phyloP scores from a whole-genome alignment of 129 eudicot genomes.

The Tagetes erecta region DNA sequence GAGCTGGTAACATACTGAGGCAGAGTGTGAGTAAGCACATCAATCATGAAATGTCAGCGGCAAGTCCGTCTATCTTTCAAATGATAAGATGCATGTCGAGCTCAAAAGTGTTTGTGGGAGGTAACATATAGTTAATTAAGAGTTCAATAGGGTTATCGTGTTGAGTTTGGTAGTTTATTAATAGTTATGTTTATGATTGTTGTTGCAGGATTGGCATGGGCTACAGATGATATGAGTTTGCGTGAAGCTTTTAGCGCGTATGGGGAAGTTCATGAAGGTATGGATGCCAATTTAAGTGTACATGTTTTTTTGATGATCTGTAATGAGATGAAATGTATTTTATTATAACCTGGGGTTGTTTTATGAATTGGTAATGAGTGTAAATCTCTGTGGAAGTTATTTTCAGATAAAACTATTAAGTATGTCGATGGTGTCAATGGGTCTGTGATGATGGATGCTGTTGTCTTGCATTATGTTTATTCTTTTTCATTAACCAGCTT shows the following conservation, averaged over 20 bases:
- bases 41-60: slow-evolving; percentile 43
- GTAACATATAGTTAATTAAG: slow-evolving; percentile 31
- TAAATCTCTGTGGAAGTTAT: not conserved
- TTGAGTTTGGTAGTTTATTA: not conserved
- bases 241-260: slow-evolving; percentile 65
- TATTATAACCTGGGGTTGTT: not conserved
- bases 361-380: not conserved
- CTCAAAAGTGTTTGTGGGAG: slow-evolving; percentile 76
- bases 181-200: not conserved
- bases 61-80: slow-evolving; percentile 63
- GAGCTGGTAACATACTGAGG: slow-evolving; percentile 52
- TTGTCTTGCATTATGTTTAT: not conserved
- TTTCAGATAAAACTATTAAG: not conserved
- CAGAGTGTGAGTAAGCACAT: slow-evolving; percentile 48
- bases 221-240: slow-evolving; percentile 60
- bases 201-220: slow-evolving; percentile 75
- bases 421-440: not conserved
- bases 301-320: not conserved
- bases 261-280: slow-evolving; percentile 83
- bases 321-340: not conserved
- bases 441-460: not conserved
- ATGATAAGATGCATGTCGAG: slow-evolving; percentile 78
- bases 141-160: not conserved
- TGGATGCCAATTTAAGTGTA: not conserved
- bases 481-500: not conserved